Conservation (phyloP, 73 alveolate species). For the Blepharisma stoltei region DNA sequence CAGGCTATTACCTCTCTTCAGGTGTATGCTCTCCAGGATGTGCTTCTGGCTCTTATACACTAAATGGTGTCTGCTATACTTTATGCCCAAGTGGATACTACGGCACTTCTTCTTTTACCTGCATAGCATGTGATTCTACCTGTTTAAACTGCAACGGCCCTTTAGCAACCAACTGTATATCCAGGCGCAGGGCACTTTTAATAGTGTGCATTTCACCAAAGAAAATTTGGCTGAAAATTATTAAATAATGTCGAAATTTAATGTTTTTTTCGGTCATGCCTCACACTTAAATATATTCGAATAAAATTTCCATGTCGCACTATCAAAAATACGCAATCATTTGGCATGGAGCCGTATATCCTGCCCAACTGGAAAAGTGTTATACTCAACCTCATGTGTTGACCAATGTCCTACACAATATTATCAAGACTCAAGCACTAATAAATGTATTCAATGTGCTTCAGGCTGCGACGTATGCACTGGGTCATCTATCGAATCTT, state of each 20-base stretch:
- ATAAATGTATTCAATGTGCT: background rate
- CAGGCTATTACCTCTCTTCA: background rate
- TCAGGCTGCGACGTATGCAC: background rate
- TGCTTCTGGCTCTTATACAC: background rate
- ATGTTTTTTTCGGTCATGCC: too few relatives aligned
- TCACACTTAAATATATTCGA: too few relatives aligned
- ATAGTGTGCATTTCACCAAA: too few relatives aligned
- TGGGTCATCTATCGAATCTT: background rate
- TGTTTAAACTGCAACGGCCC: slow-evolving; percentile 15
- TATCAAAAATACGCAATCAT: too few relatives aligned
- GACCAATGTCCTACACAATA: slow-evolving; percentile 5
- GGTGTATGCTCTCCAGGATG: slow-evolving; percentile 10
- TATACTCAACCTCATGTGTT: background rate
- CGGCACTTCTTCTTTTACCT: background rate
- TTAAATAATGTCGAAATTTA: slow-evolving; percentile 13
- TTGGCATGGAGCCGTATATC: too few relatives aligned
- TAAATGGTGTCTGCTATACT: background rate
- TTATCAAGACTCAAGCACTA: background rate
- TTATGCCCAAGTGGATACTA: background rate
- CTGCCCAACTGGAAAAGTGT: too few relatives aligned
- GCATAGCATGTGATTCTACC: background rate
- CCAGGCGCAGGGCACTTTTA: too few relatives aligned
- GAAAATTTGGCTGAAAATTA: background rate
- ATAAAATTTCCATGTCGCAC: too few relatives aligned
- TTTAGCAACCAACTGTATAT: background rate